Conservation (phyloP, 2,329 filamentous ascomycete species). For the Aspergillus sp. region DNA sequence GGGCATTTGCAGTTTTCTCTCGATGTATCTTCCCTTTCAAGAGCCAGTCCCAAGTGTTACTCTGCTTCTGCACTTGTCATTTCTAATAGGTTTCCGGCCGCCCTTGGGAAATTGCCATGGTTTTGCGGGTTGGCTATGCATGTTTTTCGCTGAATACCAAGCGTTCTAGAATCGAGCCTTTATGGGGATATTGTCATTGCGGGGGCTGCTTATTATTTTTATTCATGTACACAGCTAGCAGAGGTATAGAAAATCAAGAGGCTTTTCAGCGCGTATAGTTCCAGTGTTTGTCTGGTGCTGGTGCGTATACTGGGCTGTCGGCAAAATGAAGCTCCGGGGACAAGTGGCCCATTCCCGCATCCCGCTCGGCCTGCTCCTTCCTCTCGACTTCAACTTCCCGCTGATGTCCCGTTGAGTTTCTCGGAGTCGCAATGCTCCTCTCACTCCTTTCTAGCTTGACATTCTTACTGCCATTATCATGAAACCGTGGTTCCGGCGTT, state of each 20-base stretch:
- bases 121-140: conserved; percentile 16
- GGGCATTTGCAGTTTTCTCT: conserved; percentile 18
- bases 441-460: conserved; percentile 11
- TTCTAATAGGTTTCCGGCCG: conserved; percentile 13
- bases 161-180: conserved; percentile 13
- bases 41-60: conserved; percentile 11
- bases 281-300: too few species aligned
- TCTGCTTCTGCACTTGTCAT: conserved; percentile 10
- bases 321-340: not conserved
- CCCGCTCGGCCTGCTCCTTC: too few species aligned
- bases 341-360: not conserved
- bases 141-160: conserved; percentile 17
- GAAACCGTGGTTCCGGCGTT: conserved; percentile 19
- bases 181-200: conserved; percentile 8
- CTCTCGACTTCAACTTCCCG: too few species aligned
- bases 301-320: not conserved
- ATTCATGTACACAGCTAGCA: conserved; percentile 25
- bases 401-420: too few species aligned
- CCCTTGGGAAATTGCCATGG: conserved; percentile 23
- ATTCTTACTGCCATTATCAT: conserved; percentile 26
- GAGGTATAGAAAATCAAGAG: conserved; percentile 9
- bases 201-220: conserved; percentile 15
- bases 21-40: conserved; percentile 25
- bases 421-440: conserved; percentile 29
- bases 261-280: too few species aligned